Conservation (phyloP, 495 filamentous ascomycete species). For the Tuber microsphaerosporum region DNA sequence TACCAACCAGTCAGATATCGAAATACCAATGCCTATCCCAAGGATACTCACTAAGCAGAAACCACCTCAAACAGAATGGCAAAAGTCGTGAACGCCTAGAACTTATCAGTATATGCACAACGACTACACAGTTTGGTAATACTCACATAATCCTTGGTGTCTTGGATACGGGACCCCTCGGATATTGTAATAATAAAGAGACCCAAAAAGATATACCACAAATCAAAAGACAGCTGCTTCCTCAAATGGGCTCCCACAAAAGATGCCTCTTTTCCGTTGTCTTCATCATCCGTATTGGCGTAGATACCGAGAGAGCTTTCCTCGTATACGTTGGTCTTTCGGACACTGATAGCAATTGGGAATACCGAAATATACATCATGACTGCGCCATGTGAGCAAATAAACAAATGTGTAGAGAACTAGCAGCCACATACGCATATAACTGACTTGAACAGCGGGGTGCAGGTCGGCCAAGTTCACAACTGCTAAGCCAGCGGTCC, state of each 20-base stretch:
- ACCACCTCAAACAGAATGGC: constrained; percentile 50
- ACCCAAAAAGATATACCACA: constrained; percentile 61
- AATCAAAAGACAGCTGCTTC: constrained; percentile 56
- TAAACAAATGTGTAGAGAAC: constrained; percentile 20
- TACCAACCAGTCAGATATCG: constrained; percentile 46
- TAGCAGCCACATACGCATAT: constrained; percentile 44
- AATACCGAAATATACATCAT: constrained; percentile 67
- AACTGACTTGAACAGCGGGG: constrained; percentile 56
- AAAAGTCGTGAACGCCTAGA: constrained; percentile 48
- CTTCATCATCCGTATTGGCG: constrained; percentile 43
- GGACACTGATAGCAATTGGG: constrained; percentile 56
- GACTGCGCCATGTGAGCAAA: constrained; percentile 41
- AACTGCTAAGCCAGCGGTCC: constrained; percentile 54
- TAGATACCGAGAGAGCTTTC: constrained; percentile 65
- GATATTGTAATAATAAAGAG: constrained; percentile 55
- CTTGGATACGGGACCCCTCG: constrained; percentile 49
- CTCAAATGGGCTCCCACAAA: constrained; percentile 55
- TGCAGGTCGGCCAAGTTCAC: constrained; percentile 54
- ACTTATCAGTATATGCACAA: neutral
- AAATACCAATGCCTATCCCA: neutral
- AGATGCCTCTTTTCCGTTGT: constrained; percentile 42
- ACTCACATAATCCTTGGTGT: constrained; percentile 46
- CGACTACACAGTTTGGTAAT: constrained; percentile 1
- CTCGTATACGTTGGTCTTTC: constrained; percentile 70
- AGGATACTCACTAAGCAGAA: constrained; percentile 44